Evolutionary conservation across 345 rosid genomes (phyloP).

Genomic region (Clausena lansium): DNA sequence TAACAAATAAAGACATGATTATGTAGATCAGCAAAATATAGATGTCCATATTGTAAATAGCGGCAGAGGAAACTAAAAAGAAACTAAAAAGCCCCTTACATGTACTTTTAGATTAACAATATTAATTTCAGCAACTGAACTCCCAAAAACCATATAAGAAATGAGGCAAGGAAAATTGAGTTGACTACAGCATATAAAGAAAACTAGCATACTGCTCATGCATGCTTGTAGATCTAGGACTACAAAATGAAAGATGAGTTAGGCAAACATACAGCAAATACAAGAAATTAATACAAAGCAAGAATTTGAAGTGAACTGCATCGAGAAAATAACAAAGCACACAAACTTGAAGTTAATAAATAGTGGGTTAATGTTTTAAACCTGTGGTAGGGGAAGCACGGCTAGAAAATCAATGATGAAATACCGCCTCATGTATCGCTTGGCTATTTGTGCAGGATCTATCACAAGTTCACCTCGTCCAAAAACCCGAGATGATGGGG

Average conservation of each 20-base stretch:
- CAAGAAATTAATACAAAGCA: conserved; percentile 5
- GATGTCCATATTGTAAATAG: background rate
- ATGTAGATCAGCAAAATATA: background rate
- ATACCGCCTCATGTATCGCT: conserved; percentile 67
- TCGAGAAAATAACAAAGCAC: background rate
- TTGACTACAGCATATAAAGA: background rate
- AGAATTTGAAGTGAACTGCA: conserved; percentile 9
- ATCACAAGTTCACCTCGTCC: conserved; percentile 98
- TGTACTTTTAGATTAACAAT: background rate
- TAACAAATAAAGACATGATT: background rate
- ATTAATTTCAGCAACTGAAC: background rate
- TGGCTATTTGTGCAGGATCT: conserved; percentile 84
- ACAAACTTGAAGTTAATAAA: conserved; percentile 6
- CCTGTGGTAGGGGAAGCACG: conserved; percentile 94
- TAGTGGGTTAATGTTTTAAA: conserved; percentile 16
- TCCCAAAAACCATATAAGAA: background rate
- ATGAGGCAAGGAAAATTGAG: background rate
- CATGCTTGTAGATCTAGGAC: background rate
- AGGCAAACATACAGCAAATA: background rate
- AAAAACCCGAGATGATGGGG: conserved; percentile 94
- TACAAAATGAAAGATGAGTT: background rate
- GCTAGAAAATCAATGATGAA: conserved; percentile 89
- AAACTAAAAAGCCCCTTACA: background rate
- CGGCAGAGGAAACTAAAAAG: background rate
- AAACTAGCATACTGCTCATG: conserved; percentile 4